These are phyloP conservation scores for Cynanchum wilfordii DNA, from an alignment of 257 asterid species.

Conservation along the genomic window DNA sequence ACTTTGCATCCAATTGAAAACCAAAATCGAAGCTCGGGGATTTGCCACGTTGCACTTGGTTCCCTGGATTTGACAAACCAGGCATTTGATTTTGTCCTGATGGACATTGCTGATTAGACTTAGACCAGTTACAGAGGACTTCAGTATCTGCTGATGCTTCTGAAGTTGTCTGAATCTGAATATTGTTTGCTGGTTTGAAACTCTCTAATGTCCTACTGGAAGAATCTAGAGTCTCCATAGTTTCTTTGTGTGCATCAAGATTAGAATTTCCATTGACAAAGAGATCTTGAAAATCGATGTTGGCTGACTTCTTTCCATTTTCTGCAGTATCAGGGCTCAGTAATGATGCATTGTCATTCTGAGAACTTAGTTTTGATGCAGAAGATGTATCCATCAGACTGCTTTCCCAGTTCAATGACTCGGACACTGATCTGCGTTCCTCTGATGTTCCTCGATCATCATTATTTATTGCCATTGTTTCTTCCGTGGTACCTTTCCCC, in stretches of 20 bases:
- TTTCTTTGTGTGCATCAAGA: not conserved
- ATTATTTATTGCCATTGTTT: slow-evolving; percentile 5
- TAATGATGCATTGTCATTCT: not conserved
- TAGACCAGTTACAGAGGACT: slow-evolving; percentile 1
- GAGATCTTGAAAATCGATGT: not conserved
- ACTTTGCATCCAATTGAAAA: slow-evolving; percentile 29
- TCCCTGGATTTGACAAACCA: slow-evolving; percentile 21
- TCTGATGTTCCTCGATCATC: not conserved
- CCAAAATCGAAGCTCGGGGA: slow-evolving; percentile 73
- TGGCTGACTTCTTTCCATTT: slow-evolving; percentile 3
- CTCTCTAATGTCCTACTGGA: not conserved
- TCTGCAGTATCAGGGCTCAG: slow-evolving; percentile 11
- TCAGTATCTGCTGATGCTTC: slow-evolving; percentile 12
- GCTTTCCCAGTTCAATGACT: slow-evolving; percentile 11
- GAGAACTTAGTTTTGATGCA: not conserved
- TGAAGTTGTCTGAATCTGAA: slow-evolving; percentile 16
- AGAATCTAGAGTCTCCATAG: not conserved
- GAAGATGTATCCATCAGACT: not conserved
- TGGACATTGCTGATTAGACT: slow-evolving; percentile 3
- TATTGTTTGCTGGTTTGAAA: slow-evolving; percentile 5
- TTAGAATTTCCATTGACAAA: slow-evolving; percentile 1
- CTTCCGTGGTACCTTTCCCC: slow-evolving; percentile 8
- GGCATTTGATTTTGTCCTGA: slow-evolving; percentile 12
- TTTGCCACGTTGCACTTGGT: slow-evolving; percentile 33
- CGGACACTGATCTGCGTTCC: not conserved